These are phyloP conservation scores for Tagetes patula DNA, from an alignment of 129 eudicot species.

Conservation along the genomic window DNA sequence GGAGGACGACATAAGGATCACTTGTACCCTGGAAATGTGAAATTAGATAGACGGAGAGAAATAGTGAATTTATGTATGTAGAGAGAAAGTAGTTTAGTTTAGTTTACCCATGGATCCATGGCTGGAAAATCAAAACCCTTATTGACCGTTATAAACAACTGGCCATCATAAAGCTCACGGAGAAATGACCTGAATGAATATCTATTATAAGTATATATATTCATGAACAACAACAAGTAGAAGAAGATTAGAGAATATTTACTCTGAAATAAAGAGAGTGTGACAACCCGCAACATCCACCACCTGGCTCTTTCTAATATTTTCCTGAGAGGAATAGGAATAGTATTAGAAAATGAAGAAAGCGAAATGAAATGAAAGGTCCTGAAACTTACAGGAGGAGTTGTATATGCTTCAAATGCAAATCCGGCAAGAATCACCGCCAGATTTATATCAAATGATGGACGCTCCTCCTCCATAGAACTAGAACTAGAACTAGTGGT, in stretches of 20 bases:
- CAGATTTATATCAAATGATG: slow-evolving; percentile 77
- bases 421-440: slow-evolving; percentile 94
- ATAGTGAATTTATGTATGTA: neutral
- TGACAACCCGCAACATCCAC: slow-evolving; percentile 80
- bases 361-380: neutral
- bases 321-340: slow-evolving; percentile 46
- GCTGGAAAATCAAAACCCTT: slow-evolving; percentile 87
- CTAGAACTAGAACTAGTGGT: neutral
- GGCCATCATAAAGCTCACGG: slow-evolving; percentile 92
- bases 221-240: too few relatives aligned
- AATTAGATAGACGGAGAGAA: too few relatives aligned
- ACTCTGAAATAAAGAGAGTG: slow-evolving; percentile 86
- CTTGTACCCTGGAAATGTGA: slow-evolving; percentile 76
- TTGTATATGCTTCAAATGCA: slow-evolving; percentile 91
- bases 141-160: slow-evolving; percentile 69
- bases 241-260: neutral
- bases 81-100: neutral
- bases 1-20: slow-evolving; percentile 87
- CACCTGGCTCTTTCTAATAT: slow-evolving; percentile 61
- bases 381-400: slow-evolving; percentile 55
- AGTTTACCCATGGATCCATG: slow-evolving; percentile 93
- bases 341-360: neutral
- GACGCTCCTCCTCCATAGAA: slow-evolving; percentile 46
- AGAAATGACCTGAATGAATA: slow-evolving; percentile 64
- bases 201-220: too few relatives aligned